Evolutionary conservation across 768 basidiomycete species (phyloP).

Genomic region (Amanita subjunquillea): DNA sequence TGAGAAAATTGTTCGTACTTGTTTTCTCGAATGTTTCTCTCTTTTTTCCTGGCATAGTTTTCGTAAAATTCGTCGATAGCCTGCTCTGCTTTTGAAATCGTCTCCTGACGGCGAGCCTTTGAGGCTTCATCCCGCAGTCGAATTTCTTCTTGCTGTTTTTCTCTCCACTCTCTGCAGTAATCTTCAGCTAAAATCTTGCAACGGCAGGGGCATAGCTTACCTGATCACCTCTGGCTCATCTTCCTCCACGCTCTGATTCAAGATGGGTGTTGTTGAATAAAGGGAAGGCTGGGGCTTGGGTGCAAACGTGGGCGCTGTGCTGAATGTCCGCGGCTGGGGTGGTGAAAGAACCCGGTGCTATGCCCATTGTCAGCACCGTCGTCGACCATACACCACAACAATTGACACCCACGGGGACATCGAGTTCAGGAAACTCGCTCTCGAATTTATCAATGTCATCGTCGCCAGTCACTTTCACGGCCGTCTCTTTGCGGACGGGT

Average conservation of each 20-base stretch:
- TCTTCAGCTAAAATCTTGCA: conserved; percentile 1
- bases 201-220: conserved; percentile 23
- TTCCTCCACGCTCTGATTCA: conserved; percentile 56
- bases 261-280: conserved; percentile 63
- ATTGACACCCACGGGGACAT: conserved; percentile 18
- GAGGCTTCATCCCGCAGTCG: conserved; percentile 73
- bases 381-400: not conserved
- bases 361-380: not conserved
- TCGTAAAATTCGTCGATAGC: conserved; percentile 89
- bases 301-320: conserved; percentile 45
- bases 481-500: conserved; percentile 22
- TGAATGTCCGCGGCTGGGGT: conserved; percentile 29
- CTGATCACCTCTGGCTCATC: conserved; percentile 84
- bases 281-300: conserved; percentile 69
- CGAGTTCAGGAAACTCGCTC: conserved; percentile 77
- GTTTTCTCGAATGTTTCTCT: conserved; percentile 86
- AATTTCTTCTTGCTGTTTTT: conserved; percentile 78
- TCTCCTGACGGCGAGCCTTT: conserved; percentile 69
- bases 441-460: conserved; percentile 83
- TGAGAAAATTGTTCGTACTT: conserved; percentile 43
- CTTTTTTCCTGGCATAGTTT: conserved; percentile 80
- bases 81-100: conserved; percentile 73
- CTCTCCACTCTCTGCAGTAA: conserved; percentile 68
- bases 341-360: conserved; percentile 12
- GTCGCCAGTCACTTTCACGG: conserved; percentile 75